Base-by-base conservation (phyloP, 345 rosid species). In the Salix purpurea region DNA sequence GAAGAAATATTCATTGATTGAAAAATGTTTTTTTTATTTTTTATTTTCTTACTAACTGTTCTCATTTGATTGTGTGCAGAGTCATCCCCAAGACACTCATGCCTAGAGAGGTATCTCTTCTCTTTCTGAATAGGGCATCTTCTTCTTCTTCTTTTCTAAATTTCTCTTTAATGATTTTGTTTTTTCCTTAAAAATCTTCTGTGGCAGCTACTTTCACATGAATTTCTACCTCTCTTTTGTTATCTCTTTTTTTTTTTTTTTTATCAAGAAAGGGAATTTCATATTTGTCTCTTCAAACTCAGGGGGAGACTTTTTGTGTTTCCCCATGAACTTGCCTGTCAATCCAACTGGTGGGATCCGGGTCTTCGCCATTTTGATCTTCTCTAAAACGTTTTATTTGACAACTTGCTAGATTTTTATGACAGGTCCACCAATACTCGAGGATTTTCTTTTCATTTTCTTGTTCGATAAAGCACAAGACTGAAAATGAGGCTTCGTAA, bases 141-240 rank as follows among this genome's bases (percentile, higher is more conserved):
- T 24, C 15, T 62, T 13, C 18, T 39, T 39, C 44, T 40, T 40
- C 14, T 16, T 28, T 64, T 30, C 50, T 61, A 24, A 19, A 5
- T n/a, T 56, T 32, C 30, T 56, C 44, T 64, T 69, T 6, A 14
- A 24, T 28, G 71, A 37, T 42, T 30, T 32, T 36, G 7, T 54
- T 78, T 50, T 40, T 39, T 69, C 69, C 24, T 39, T 3, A 34
- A 58, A 60, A 42, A 23, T 46, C 60, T 72, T 71, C 82, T 83
- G 83, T 86, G 84, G 89, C 78, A 73, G 78, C 76, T 73, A 78
- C 69, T 26, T 74, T 50, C 37, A 77, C 80, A 80, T 81, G 78
- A 87, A 82, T 85, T 84, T 84, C 89, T 84, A 82, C 91, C 91
- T 86, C 90, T 72, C 70, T 85, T 84, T 81, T 86, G 84, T 87